Evolutionary conservation across 73 alveolate genomes (phyloP).

Genomic region (Paramecium bursaria): DNA sequence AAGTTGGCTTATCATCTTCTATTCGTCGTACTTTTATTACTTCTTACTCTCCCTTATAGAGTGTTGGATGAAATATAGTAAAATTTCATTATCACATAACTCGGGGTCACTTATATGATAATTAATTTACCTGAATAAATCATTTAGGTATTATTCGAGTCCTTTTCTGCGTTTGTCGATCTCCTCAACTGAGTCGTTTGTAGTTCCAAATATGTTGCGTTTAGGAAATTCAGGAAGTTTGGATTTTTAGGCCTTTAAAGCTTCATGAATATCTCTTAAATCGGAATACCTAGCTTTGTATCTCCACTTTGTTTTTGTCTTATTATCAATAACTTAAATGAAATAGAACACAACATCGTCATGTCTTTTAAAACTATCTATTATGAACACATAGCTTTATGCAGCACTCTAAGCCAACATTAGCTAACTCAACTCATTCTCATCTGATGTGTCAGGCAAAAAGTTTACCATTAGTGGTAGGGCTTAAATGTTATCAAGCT

Average conservation of each 20-base stretch:
- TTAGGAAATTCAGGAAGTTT: conserved; percentile 54
- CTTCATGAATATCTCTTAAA: conserved; percentile 52
- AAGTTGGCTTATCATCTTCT: background rate
- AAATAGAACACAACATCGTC: conserved; percentile 12
- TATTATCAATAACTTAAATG: conserved; percentile 34
- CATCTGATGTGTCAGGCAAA: conserved; percentile 30
- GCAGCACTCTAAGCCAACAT: background rate
- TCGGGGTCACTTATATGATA: conserved; percentile 18
- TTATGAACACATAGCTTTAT: conserved; percentile 14
- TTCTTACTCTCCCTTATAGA: conserved; percentile 37
- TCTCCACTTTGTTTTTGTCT: conserved; percentile 47
- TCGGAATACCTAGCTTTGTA: conserved; percentile 47
- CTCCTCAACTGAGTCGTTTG: conserved; percentile 41
- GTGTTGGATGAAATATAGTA: conserved; percentile 23
- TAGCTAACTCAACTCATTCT: background rate
- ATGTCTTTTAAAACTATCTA: conserved; percentile 25
- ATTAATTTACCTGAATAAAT: background rate
- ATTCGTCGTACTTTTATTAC: conserved; percentile 28
- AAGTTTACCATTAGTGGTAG: background rate
- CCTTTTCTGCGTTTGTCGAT: conserved; percentile 16
- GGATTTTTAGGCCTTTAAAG: conserved; percentile 8
- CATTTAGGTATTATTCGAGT: conserved; percentile 2
- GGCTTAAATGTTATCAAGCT: conserved; percentile 6
- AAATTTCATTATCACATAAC: conserved; percentile 4
- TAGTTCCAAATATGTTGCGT: conserved; percentile 41